Evolutionary conservation across 139 green algal species (phyloP), one percentile per base, ranked within the genome.

Genomic region (Ettlia oleoabundans): DNA sequence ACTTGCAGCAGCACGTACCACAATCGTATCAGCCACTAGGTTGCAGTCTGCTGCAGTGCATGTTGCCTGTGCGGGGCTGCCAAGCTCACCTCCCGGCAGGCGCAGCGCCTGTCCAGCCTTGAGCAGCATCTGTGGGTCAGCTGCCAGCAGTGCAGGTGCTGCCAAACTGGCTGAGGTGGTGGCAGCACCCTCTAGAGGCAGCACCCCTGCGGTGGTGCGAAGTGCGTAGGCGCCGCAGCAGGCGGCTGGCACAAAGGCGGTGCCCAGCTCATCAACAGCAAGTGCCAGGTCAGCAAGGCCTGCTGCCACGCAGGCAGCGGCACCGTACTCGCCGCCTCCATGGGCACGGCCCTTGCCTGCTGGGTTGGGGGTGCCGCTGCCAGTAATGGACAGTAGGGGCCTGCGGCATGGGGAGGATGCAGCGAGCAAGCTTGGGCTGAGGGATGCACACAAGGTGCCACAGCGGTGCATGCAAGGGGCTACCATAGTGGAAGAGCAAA

Each of bases 211-310:
- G 10, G 84, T 80, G 38, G 70, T 61, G 40, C 84, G 78, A 41
- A 85, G 77, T 15, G 53, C 70, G 43, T 85, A 86, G 6, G 66
- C 61, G 18, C 84, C 84, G 43, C 78, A 85, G 62, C 78, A 78
- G 37, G 79, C 79, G 26, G 68, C 79, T 1, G 84, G 47, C 65
- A 80, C 65, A 0, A 67, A 37, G 15, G 79, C 67, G 51, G 32
- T 61, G 52, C 84, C 84, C 69, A 82, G 55, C 61, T 88, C 78
- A 38, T 88, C 84, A 3, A 85, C 13, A 1, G 78, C 41, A 18
- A 88, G 43, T 0, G 68, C 71, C 53, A 83, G 38, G 28, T 85
- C 79, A 58, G 76, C 78, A 61, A 76, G 51, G 24, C 84, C 84
- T 33, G 37, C 58, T 6, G 78, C 58, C 35, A 85, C 69, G 7